Base-by-base conservation (phyloP, 2,329 filamentous ascomycete genomes). In the Aspergillus persii region DNA sequence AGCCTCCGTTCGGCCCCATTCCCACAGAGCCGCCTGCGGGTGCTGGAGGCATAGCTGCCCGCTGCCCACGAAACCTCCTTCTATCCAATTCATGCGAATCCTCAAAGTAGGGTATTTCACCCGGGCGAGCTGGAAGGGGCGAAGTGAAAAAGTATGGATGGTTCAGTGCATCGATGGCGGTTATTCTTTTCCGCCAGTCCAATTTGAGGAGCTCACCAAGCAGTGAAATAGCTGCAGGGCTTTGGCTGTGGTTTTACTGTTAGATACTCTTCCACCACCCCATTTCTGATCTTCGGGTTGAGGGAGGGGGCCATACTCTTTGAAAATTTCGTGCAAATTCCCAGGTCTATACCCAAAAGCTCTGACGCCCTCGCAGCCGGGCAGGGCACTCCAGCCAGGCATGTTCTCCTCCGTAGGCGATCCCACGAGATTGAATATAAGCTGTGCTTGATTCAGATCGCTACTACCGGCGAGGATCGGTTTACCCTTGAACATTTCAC, bases 31-130 rank as follows among this genome's bases (percentile, higher is more conserved):
- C 94, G 11, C 93, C 94, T 66, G 94, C 92, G 0, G 95, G 95
- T 0, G 94, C 95, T 11, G 95, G 94, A 3, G 94, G 94, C 9
- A 94, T 83, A 26, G 88, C 89, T 26, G 89, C 89, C 70, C 91
- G 91, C 69, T 95, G 89, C 59, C 92, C 90, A 65, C 96, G 89
- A 67, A 92, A 94, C 76, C 94, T 96, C 73, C 92, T 87, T 53
- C 94, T 86, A 73, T 99, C 95, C n/a, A 98, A 81, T 75, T 99
- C 95, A 76, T 99, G 95, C 49, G 92, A 96, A 69, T 97, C 94
- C 71, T 96, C 91, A 70, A 96, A 98, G 15, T 81, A 84, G 2
- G 95, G 95, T n/a, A 99, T 84, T 53, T 98, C 92, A 63, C 89
- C 88, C 1, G 95, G 92, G 57, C 85, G 85, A 44, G 93, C 87